Evolutionary conservation across 2,329 filamentous ascomycete genomes (phyloP).

Genomic region (Dactylellina cionopaga): DNA sequence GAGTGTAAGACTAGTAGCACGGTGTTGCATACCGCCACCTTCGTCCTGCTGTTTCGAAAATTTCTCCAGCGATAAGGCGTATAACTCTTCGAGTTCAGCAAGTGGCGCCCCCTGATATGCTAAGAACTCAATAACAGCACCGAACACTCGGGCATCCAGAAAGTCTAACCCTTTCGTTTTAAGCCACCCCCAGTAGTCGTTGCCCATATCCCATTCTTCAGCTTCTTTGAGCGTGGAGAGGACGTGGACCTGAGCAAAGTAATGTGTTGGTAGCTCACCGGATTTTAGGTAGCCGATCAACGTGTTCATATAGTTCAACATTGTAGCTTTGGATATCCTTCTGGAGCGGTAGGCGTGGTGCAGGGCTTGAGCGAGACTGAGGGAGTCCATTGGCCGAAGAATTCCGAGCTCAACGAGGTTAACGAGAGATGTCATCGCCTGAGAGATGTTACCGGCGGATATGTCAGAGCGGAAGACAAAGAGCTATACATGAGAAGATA

Average conservation of each 20-base stretch:
- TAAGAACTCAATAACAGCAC: slow-evolving; percentile 65
- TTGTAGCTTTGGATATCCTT: slow-evolving; percentile 8
- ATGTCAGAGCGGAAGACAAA: slow-evolving; percentile 58
- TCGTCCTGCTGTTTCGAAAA: slow-evolving; percentile 61
- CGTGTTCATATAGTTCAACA: slow-evolving; percentile 57
- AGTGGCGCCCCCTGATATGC: slow-evolving; percentile 61
- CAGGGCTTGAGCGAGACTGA: slow-evolving; percentile 57
- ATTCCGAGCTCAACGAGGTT: slow-evolving; percentile 54
- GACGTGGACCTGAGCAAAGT: slow-evolving; percentile 61
- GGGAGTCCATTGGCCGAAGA: slow-evolving; percentile 53
- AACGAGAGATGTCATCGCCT: slow-evolving; percentile 54
- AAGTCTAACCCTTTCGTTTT: slow-evolving; percentile 61
- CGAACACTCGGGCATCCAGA: slow-evolving; percentile 63
- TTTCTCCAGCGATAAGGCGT: slow-evolving; percentile 62
- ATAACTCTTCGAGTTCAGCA: slow-evolving; percentile 63
- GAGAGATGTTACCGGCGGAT: slow-evolving; percentile 52
- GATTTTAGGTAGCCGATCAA: slow-evolving; percentile 62
- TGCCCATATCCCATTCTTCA: slow-evolving; percentile 60
- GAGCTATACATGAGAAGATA: slow-evolving; percentile 42
- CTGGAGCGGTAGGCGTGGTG: slow-evolving; percentile 59
- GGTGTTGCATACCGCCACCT: slow-evolving; percentile 58
- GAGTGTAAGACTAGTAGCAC: slow-evolving; percentile 62
- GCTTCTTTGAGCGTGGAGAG: slow-evolving; percentile 64
- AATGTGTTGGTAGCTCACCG: slow-evolving; percentile 60
- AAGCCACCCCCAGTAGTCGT: slow-evolving; percentile 65